These are phyloP conservation scores for Xylaria grammica DNA, from an alignment of 495 filamentous ascomycete species.

Conservation along the genomic window DNA sequence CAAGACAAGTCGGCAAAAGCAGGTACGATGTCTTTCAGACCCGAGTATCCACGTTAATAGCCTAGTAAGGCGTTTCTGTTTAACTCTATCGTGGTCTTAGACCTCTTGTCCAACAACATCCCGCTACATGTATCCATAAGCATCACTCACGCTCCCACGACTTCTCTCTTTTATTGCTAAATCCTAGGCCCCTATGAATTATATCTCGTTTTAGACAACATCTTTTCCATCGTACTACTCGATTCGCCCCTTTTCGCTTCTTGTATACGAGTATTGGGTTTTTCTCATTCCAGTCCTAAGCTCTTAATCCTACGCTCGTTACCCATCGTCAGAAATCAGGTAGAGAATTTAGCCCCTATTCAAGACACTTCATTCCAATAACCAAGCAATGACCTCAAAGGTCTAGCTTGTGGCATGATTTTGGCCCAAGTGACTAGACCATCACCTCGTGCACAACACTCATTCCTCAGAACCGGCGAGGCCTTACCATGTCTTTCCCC, in stretches of 20 bases:
- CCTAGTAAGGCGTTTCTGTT: neutral
- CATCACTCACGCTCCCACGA: neutral
- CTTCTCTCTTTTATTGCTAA: neutral
- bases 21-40: conserved; percentile 16
- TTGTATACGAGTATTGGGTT: neutral
- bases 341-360: conserved; percentile 27
- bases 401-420: conserved; percentile 22
- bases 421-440: conserved; percentile 24
- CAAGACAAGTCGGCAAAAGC: conserved; percentile 7
- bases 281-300: conserved; percentile 33
- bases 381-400: conserved; percentile 17
- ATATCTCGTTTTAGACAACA: neutral
- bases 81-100: neutral
- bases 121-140: neutral
- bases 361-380: conserved; percentile 37
- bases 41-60: neutral
- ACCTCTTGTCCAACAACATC: neutral
- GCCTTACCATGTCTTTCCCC: conserved; percentile 21
- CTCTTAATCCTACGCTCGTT: conserved; percentile 29
- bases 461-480: conserved; percentile 31
- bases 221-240: neutral
- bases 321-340: conserved; percentile 27
- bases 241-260: neutral
- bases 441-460: conserved; percentile 31
- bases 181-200: conserved; percentile 5